phyloP scores from a whole-genome alignment of 2,329 filamentous ascomycete species.

The Dothidotthia symphoricarpi region DNA sequence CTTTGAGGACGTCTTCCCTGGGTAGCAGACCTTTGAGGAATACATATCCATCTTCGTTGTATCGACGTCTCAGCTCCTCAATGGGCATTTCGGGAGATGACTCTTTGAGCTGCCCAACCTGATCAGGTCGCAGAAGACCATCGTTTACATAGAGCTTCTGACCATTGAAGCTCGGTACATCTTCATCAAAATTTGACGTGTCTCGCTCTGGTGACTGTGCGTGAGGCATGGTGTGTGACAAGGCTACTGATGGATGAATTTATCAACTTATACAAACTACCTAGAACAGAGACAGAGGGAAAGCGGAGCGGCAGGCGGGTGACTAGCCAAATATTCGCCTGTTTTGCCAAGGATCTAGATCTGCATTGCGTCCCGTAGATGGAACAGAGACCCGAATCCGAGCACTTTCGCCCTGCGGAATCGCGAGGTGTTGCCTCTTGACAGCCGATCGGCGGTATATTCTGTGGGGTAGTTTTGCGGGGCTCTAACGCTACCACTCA shows the following conservation, averaged over 20 bases:
- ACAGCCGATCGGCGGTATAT: constrained; percentile 1
- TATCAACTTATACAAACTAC: constrained; percentile 11
- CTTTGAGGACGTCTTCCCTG: constrained; percentile 52
- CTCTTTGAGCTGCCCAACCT: constrained; percentile 45
- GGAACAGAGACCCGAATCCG: too few species aligned
- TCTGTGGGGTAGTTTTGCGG: neutral
- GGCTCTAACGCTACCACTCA: too few species aligned
- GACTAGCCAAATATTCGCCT: too few species aligned
- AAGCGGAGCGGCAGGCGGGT: too few species aligned
- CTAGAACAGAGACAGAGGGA: too few species aligned
- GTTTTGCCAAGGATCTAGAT: too few species aligned
- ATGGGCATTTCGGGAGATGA: constrained; percentile 49
- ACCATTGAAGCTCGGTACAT: constrained; percentile 24
- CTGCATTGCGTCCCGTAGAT: too few species aligned
- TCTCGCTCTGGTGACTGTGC: constrained; percentile 26
- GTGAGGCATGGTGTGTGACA: constrained; percentile 33
- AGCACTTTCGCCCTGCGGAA: too few species aligned
- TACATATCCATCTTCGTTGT: constrained; percentile 54
- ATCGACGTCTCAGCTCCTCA: constrained; percentile 50
- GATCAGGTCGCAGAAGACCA: constrained; percentile 47
- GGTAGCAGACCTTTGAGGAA: constrained; percentile 57
- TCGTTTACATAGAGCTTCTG: constrained; percentile 47
- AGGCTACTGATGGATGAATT: neutral
- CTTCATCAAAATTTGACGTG: constrained; percentile 22
- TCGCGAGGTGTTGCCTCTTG: too few species aligned